Evolutionary conservation across 805 yeast species (phyloP).

Genomic region (Candida bentonensis): DNA sequence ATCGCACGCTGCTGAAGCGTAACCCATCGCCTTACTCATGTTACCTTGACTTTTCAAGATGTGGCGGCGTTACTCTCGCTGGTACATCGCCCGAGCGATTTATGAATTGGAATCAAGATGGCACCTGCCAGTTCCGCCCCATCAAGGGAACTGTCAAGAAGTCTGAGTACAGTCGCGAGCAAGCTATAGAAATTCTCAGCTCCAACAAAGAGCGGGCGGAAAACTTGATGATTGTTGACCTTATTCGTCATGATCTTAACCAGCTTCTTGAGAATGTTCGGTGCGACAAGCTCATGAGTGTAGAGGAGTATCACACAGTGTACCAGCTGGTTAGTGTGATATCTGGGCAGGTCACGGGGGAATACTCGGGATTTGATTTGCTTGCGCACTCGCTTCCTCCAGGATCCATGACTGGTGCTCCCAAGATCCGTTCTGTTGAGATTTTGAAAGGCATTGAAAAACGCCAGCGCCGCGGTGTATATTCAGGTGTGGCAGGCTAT

Average conservation of each 20-base stretch:
- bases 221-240: constrained; percentile 90
- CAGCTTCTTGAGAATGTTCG: constrained; percentile 49
- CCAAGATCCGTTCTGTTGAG: constrained; percentile 85
- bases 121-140: constrained; percentile 69
- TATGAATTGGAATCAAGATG: constrained; percentile 50
- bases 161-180: constrained; percentile 35
- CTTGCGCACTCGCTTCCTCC: constrained; percentile 78
- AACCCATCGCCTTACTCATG: constrained; percentile 94
- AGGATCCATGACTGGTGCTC: constrained; percentile 99
- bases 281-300: constrained; percentile 71
- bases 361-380: constrained; percentile 61
- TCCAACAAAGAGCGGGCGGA: constrained; percentile 93
- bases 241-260: constrained; percentile 82
- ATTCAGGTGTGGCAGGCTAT: constrained; percentile 92
- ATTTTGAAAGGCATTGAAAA: constrained; percentile 48
- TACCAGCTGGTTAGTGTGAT: constrained; percentile 87
- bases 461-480: constrained; percentile 53
- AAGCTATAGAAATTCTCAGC: constrained; percentile 50
- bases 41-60: constrained; percentile 46
- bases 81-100: constrained; percentile 95
- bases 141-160: constrained; percentile 91
- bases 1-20: constrained; percentile 48
- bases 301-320: constrained; percentile 86
- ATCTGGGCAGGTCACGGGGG: constrained; percentile 36
- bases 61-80: constrained; percentile 39